Base-by-base conservation (phyloP, 352 stramenopile genomes). In the Pelagophyceae sp. region DNA sequence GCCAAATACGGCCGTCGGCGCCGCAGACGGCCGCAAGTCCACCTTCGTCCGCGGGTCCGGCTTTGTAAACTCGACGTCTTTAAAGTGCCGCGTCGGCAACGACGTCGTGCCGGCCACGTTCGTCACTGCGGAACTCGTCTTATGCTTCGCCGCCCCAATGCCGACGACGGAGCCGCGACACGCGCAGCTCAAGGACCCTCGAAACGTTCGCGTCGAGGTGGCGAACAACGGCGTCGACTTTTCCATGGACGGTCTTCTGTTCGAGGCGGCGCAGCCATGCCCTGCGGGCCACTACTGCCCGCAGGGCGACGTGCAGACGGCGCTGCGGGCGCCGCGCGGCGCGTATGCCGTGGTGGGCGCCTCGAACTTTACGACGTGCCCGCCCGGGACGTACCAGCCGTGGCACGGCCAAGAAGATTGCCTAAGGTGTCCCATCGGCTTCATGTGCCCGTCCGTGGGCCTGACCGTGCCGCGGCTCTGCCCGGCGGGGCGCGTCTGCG, bases 211-310 rank as follows among this genome's bases (percentile, higher is more conserved):
- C n/a, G 86, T 98, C 40, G 87, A 95, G 77, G 82, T 98, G 27
- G 95, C 93, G 19, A 98, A 97, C 83, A 98, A 98, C 83, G 93
- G 89, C 33, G 81, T 89, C n/a, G 94, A 97, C 80, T 97, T 94
- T 77, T 95, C 92, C 25, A 89, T 80, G 19, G 83, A 82, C 6
- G 80, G 54, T 0, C n/a, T n/a, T n/a, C n/a, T n/a, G n/a, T 87
- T 84, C 77, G 79, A 86, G 76, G 45, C 45, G 45, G 76, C 82
- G 31, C 76, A 84, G 0, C 84, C 81, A 0, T 97, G 93, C 84
- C 91, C 92, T 3, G 88, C 86, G 6, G 93, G 93, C 0, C 82
- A 83, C 25, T 98, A 95, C 78, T 98, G 94, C 76, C 90, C 87
- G 0, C 78, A 85, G 29, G 87, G 88, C 54, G 77, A 89, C 0